phyloP scores from a whole-genome alignment of 1,139 yeast genomes.

The Scheffersomyces parashehatae region DNA sequence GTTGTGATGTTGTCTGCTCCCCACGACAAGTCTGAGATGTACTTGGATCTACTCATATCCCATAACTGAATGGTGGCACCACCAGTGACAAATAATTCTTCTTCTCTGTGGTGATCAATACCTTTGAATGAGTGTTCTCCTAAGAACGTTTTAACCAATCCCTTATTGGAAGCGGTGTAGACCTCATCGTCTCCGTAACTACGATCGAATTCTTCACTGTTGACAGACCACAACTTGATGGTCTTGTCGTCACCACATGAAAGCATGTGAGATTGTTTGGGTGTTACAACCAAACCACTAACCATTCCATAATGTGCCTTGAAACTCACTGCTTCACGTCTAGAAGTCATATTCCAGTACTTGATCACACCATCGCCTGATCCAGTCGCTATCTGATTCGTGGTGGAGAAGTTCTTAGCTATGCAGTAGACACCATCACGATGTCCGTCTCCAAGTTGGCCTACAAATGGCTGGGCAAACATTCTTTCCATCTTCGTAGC shows the following conservation, averaged over 20 bases:
- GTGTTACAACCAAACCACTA: constrained; percentile 81
- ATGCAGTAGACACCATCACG: constrained; percentile 92
- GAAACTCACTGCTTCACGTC: constrained; percentile 73
- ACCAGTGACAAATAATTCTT: constrained; percentile 82
- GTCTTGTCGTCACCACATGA: constrained; percentile 94
- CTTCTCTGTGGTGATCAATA: constrained; percentile 80
- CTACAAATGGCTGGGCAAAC: constrained; percentile 97
- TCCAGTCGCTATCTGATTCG: constrained; percentile 83
- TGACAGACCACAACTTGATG: constrained; percentile 76
- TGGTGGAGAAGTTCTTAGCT: constrained; percentile 71
- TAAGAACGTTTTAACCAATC: constrained; percentile 70
- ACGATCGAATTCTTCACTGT: constrained; percentile 44
- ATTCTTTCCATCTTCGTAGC: constrained; percentile 94
- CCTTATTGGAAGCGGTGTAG: constrained; percentile 36
- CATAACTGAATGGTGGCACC: constrained; percentile 88
- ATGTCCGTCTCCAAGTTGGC: constrained; percentile 94
- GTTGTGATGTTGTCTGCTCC: constrained; percentile 88
- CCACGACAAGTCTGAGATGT: constrained; percentile 82
- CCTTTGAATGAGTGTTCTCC: constrained; percentile 87
- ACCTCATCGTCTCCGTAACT: constrained; percentile 35
- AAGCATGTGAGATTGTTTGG: constrained; percentile 57
- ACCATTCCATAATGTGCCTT: constrained; percentile 92
- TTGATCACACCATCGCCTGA: constrained; percentile 95
- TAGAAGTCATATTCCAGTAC: constrained; percentile 81
- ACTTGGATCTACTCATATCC: constrained; percentile 81